These are phyloP conservation scores for Cladosporium sp. DNA, from an alignment of 2,329 filamentous ascomycete genomes.

Conservation along the genomic window DNA sequence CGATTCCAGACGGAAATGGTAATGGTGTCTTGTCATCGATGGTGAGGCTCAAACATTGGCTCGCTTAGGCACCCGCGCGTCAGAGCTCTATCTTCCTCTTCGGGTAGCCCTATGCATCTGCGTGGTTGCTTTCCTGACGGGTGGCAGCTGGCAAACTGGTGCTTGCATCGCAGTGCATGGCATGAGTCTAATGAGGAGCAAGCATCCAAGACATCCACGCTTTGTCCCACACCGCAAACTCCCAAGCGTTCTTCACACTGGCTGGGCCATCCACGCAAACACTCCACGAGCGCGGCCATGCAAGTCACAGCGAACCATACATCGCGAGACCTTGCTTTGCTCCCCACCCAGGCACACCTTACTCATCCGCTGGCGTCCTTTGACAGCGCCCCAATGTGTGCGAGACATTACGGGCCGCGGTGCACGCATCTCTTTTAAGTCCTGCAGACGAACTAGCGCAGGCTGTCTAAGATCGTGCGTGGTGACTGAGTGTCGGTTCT, in stretches of 20 bases:
- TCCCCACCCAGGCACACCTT: not conserved
- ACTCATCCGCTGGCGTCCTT: constrained; percentile 15
- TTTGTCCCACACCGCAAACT: constrained; percentile 30
- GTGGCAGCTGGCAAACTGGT: not conserved
- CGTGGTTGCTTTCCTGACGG: not conserved
- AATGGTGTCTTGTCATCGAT: not conserved
- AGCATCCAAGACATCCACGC: constrained; percentile 18
- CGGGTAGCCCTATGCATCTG: not conserved
- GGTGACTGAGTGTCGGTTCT: constrained; percentile 13
- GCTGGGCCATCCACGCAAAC: constrained; percentile 19
- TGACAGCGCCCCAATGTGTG: constrained; percentile 17
- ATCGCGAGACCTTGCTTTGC: not conserved
- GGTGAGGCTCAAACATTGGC: not conserved
- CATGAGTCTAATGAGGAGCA: constrained; percentile 11
- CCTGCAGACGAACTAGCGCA: constrained; percentile 5
- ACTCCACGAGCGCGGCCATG: constrained; percentile 12
- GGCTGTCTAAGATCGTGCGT: constrained; percentile 1
- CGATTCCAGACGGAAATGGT: not conserved
- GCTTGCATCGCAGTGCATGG: constrained; percentile 7
- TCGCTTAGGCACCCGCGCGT: not conserved
- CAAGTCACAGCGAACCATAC: constrained; percentile 1
- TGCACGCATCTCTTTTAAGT: constrained; percentile 16
- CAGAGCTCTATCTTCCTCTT: not conserved
- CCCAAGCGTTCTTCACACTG: constrained; percentile 11
- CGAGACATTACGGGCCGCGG: constrained; percentile 24